Evolutionary conservation across 768 basidiomycete genomes (phyloP).

Genomic region (Hygrocybe punicea): DNA sequence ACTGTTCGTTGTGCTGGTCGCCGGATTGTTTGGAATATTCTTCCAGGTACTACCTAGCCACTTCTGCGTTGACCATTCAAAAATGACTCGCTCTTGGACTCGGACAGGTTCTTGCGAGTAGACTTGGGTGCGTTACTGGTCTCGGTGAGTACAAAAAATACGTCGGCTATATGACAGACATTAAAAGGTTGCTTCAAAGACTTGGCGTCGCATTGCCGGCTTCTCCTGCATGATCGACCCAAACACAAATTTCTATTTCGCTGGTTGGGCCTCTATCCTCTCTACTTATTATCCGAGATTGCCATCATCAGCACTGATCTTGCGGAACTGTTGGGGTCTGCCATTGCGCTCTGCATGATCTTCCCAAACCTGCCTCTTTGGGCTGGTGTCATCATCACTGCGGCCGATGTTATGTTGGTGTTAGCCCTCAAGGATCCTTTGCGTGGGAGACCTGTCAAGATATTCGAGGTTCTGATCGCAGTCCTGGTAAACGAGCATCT

Average conservation of each 20-base stretch:
- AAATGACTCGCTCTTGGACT: not conserved
- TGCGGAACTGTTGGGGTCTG: conserved; percentile 77
- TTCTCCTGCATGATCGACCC: conserved; percentile 62
- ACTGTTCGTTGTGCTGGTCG: conserved; percentile 79
- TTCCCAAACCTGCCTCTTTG: conserved; percentile 67
- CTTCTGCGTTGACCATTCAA: not conserved
- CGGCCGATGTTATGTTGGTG: conserved; percentile 64
- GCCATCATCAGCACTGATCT: conserved; percentile 78
- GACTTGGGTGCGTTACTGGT: conserved; percentile 80
- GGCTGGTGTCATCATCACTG: conserved; percentile 68
- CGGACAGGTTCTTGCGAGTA: conserved; percentile 43
- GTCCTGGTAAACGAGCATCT: conserved; percentile 46
- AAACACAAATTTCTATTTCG: conserved; percentile 55
- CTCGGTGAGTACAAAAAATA: conserved; percentile 47
- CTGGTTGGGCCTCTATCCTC: conserved; percentile 60
- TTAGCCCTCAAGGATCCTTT: conserved; percentile 71
- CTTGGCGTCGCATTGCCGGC: conserved; percentile 55
- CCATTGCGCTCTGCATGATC: conserved; percentile 74
- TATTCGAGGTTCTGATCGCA: conserved; percentile 67
- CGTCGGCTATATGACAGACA: not conserved
- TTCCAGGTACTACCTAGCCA: conserved; percentile 55
- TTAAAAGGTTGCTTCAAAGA: conserved; percentile 28
- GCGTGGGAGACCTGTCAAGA: conserved; percentile 57
- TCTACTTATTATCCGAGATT: conserved; percentile 62
- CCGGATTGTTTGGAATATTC: conserved; percentile 79